A percentile compares a stretch with the other conserved stretches of the same genome.
These are phyloP conservation scores for Penicillium sp. DNA, from an alignment of 2,329 filamentous ascomycete species.

Conservation along the genomic window DNA sequence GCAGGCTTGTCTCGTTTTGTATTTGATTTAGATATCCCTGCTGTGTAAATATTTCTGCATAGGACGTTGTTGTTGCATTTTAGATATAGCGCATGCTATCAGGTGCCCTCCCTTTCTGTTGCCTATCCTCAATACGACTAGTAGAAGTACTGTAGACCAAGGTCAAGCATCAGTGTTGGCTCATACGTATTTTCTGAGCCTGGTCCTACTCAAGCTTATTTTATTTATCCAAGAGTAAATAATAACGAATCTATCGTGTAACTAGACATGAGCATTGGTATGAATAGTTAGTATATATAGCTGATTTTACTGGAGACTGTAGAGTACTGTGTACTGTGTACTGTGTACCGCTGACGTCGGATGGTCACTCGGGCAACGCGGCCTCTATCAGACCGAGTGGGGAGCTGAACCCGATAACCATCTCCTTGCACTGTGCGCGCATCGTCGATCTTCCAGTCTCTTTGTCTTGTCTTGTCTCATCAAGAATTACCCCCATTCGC, in stretches of 20 bases:
- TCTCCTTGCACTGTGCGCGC: conserved; percentile 7
- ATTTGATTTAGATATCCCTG: conserved; percentile 22
- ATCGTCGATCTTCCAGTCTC: conserved; percentile 12
- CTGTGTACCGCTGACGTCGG: conserved; percentile 4
- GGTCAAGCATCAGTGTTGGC: no score
- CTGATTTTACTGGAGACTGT: no score
- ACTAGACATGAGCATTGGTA: no score
- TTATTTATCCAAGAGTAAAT: no score
- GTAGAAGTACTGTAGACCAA: no score
- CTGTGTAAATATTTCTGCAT: conserved; percentile 10
- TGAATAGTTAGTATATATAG: no score
- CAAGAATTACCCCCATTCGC: neutral
- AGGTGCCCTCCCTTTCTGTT: no score
- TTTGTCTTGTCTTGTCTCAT: neutral
- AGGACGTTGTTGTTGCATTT: neutral
- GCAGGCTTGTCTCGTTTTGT: conserved; percentile 9
- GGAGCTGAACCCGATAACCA: conserved; percentile 1
- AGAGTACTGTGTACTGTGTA: no score
- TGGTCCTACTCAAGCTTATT: no score
- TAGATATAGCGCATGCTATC: conserved; percentile 3
- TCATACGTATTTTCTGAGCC: no score
- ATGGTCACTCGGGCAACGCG: conserved; percentile 24
- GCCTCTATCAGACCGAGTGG: neutral
- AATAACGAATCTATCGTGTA: no score
- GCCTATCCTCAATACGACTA: no score